Evolutionary conservation across 1,284 basidiomycete species (phyloP).

Genomic region (Apiotrichum sp.): DNA sequence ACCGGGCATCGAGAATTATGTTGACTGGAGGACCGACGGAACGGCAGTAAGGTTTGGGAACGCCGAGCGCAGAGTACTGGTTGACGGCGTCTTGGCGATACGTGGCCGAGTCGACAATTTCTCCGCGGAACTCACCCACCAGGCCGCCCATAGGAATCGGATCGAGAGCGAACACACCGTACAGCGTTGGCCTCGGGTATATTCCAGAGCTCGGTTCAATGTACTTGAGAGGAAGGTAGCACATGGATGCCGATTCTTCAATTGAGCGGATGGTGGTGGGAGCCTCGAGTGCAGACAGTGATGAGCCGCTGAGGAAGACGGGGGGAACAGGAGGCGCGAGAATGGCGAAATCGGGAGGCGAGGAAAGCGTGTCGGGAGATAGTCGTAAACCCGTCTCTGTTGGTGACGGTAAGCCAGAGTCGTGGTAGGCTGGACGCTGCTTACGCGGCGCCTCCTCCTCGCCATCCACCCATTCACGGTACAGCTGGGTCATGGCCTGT

Average conservation of each 20-base stretch:
- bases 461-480: slow-evolving; percentile 38
- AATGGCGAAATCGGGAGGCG: slow-evolving; percentile 49
- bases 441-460: slow-evolving; percentile 25
- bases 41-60: slow-evolving; percentile 64
- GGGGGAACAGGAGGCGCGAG: slow-evolving; percentile 44
- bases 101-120: slow-evolving; percentile 34
- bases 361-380: slow-evolving; percentile 30
- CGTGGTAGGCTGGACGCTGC: slow-evolving; percentile 20
- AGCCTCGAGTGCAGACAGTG: slow-evolving; percentile 25
- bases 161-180: slow-evolving; percentile 39
- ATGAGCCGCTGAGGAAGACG: slow-evolving; percentile 30
- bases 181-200: slow-evolving; percentile 40
- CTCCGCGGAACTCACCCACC: slow-evolving; percentile 43
- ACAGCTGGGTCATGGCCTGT: slow-evolving; percentile 29
- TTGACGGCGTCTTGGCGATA: slow-evolving; percentile 51
- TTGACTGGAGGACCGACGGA: slow-evolving; percentile 72
- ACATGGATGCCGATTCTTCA: slow-evolving; percentile 21
- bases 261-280: slow-evolving; percentile 28
- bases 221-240: slow-evolving; percentile 39
- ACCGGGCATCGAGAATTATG: slow-evolving; percentile 72
- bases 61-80: slow-evolving; percentile 52
- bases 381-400: slow-evolving; percentile 37
- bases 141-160: slow-evolving; percentile 27
- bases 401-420: slow-evolving; percentile 41
- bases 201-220: slow-evolving; percentile 27